Base-by-base conservation (phyloP, 1,284 basidiomycete species). In the Ustilago shanxiensis region DNA sequence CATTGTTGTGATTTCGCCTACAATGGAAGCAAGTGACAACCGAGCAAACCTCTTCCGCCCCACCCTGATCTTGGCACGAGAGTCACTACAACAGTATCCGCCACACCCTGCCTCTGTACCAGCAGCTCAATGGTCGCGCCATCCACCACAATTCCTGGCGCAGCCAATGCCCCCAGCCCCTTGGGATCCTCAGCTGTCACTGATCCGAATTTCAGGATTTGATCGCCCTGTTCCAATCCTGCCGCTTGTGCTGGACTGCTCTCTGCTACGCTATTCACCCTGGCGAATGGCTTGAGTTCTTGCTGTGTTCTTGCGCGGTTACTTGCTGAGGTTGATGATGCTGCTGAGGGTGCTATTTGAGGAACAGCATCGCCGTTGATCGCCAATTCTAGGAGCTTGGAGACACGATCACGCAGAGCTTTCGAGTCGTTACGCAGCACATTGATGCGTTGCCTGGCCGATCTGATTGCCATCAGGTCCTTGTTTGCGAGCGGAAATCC, bases 401-500 rank as follows among this genome's bases (percentile, higher is more conserved):
- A 60, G 11, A 81, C 66, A 3, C 73, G 63, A 2, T 77, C 67
- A 0, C 72, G 59, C 8, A 83, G 16, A 8, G 67, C 71, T 16
- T 73, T 66, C 9, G 66, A 61, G 64, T 83, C 81, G 53, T 80
- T 83, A 8, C 77, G 58, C 29, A 83, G 71, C 22, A 74, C 50
- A 9, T 72, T 73, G 66, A 81, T 76, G 6, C 74, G 44, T 28
- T 77, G 62, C 18, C 80, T 53, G 5, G 81, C 80, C 2, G 63
- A 66, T 31, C 81, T 54, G 20, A 83, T 75, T 7, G 79, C 78
- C 60, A 80, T 60, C 7, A 83, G 52, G 51, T 83, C 81, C 39
- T 75, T 72, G 50, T 77, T 67, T 2, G 75, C 72, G 11, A 79
- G 61, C 2, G 81, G 81, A 26, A 83, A 83, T 31, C 79, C 80